A percentile compares a stretch with the other conserved stretches of the same genome.
These are phyloP conservation scores for Grosmannia huntii DNA, from an alignment of 2,329 filamentous ascomycete genomes.

Conservation along the genomic window DNA sequence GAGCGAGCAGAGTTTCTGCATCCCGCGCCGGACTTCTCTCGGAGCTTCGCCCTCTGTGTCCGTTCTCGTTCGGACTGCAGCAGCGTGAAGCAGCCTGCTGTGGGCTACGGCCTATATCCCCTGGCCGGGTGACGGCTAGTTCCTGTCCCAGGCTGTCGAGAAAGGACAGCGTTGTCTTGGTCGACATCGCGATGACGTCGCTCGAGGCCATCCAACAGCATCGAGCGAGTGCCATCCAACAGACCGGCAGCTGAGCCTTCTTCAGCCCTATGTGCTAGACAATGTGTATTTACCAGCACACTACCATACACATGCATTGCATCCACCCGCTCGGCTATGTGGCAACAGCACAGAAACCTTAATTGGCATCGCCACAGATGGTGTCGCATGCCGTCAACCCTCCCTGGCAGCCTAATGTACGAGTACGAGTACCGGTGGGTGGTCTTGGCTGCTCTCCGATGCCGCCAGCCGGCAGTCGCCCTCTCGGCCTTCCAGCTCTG, in stretches of 20 bases:
- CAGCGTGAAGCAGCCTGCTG: too few species aligned
- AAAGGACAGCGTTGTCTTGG: too few species aligned
- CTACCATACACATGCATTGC: background rate
- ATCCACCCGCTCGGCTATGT: too few species aligned
- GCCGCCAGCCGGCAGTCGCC: too few species aligned
- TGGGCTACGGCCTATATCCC: too few species aligned
- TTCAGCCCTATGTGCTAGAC: background rate
- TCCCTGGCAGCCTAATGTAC: background rate
- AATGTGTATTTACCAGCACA: background rate
- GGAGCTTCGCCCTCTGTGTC: background rate
- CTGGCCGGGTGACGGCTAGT: too few species aligned
- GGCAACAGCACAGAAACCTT: background rate
- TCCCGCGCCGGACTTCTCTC: background rate
- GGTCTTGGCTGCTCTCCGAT: background rate
- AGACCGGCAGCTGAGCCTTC: background rate
- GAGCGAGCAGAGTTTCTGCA: background rate
- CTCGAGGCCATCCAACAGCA: background rate
- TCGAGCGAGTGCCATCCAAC: background rate
- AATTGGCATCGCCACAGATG: background rate
- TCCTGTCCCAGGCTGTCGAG: too few species aligned
- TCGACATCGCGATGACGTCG: background rate
- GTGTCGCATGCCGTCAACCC: background rate
- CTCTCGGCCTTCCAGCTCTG: too few species aligned
- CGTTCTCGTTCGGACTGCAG: too few species aligned
- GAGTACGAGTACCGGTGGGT: background rate